Percentiles rank a stretch among this genome's conserved stretches.
These are phyloP conservation scores for Zancudomyces culisetae DNA, from an alignment of 371 early-diverging fungal species.

Conservation along the genomic window DNA sequence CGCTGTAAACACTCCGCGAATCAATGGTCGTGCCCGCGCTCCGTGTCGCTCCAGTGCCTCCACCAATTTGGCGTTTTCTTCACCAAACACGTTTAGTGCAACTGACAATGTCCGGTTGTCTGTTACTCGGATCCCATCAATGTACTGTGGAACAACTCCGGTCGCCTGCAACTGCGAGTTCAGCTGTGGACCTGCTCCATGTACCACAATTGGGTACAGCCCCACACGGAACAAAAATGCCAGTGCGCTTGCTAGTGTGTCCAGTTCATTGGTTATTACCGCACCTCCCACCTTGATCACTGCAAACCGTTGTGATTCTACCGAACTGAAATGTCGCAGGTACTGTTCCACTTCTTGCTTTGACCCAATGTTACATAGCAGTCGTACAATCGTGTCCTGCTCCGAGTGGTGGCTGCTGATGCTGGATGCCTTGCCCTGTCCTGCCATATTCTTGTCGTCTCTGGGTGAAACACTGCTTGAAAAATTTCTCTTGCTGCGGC, in stretches of 20 bases:
- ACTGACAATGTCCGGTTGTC: slow-evolving; percentile 77
- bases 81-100: slow-evolving; percentile 73
- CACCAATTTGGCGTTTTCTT: slow-evolving; percentile 84
- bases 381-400: slow-evolving; percentile 91
- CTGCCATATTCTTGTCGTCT: no score
- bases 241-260: slow-evolving; percentile 80
- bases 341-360: slow-evolving; percentile 95
- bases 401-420: no score
- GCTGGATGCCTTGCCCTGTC: no score
- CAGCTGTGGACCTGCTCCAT: slow-evolving; percentile 93
- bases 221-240: slow-evolving; percentile 92
- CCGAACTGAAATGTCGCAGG: slow-evolving; percentile 81
- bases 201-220: slow-evolving; percentile 90
- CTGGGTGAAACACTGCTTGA: no score
- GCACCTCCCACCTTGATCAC: slow-evolving; percentile 98
- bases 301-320: slow-evolving; percentile 95
- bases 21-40: slow-evolving; percentile 81
- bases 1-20: slow-evolving; percentile 85
- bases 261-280: slow-evolving; percentile 82
- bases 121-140: slow-evolving; percentile 91
- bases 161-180: slow-evolving; percentile 72
- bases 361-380: slow-evolving; percentile 95
- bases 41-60: slow-evolving; percentile 88
- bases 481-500: no score
- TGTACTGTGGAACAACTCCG: slow-evolving; percentile 75